phyloP scores from a whole-genome alignment of 106 monocot species.

The Dendrobium catenatum region DNA sequence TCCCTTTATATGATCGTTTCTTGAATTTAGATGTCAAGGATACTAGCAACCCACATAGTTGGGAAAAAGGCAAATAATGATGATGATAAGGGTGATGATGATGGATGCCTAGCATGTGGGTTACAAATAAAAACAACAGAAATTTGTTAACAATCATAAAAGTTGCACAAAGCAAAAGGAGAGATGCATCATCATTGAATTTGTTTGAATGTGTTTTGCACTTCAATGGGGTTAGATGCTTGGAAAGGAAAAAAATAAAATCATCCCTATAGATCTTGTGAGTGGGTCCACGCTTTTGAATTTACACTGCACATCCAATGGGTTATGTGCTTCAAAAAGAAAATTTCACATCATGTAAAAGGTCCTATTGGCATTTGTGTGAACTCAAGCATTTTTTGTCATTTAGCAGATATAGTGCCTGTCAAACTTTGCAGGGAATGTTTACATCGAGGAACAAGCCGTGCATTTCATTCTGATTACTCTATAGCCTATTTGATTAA shows the following conservation, averaged over 20 bases:
- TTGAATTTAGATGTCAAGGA: background rate
- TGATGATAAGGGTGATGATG: background rate
- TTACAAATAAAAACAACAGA: background rate
- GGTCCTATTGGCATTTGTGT: background rate
- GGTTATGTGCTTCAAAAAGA: background rate
- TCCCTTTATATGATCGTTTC: background rate
- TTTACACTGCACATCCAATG: background rate
- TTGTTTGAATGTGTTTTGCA: background rate
- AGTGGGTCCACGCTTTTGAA: background rate
- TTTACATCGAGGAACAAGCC: background rate
- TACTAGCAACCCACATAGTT: background rate
- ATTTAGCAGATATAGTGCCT: background rate
- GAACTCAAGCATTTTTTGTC: background rate
- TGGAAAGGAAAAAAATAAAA: background rate
- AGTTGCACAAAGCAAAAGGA: background rate
- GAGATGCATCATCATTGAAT: background rate
- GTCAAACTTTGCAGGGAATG: background rate
- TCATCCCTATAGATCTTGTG: background rate
- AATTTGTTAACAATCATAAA: background rate
- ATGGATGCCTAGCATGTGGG: background rate
- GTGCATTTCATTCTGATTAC: background rate
- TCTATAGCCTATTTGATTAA: background rate
- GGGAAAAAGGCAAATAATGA: background rate
- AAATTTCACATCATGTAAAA: background rate
- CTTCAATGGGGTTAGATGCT: background rate